A percentile compares a stretch with the other conserved stretches of the same genome.
Evolutionary conservation across 768 basidiomycete species (phyloP).

Genomic region (Erythrobasidium yunnanense): DNA sequence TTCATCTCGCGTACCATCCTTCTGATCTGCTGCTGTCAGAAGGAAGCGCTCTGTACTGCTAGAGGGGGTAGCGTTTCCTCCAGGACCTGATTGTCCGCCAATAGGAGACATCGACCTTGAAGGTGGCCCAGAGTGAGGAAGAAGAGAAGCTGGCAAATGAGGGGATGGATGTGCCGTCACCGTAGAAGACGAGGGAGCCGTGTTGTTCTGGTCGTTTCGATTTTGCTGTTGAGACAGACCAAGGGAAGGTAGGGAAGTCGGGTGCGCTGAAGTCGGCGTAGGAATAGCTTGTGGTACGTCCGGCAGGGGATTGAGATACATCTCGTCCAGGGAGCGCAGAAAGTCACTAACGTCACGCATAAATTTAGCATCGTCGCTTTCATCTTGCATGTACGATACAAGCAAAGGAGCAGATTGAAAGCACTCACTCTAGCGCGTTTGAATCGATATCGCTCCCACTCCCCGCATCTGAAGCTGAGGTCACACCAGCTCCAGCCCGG

Average conservation of each 20-base stretch:
- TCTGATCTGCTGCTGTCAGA: conserved; percentile 88
- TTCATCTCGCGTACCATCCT: conserved; percentile 77
- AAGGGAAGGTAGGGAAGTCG: background rate
- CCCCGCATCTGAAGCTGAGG: conserved; percentile 23
- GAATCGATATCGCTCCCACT: conserved; percentile 34
- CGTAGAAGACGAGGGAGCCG: background rate
- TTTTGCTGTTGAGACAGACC: background rate
- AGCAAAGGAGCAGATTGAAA: no score
- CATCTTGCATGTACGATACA: no score
- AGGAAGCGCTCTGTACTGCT: conserved; percentile 73
- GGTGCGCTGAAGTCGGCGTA: conserved; percentile 43
- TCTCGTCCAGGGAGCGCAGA: conserved; percentile 71
- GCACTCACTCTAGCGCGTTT: conserved; percentile 34
- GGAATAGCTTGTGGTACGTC: conserved; percentile 46
- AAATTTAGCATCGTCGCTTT: no score
- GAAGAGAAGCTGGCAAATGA: conserved; percentile 8
- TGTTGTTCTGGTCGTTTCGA: no score
- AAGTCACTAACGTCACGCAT: conserved; percentile 56
- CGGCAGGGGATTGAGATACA: conserved; percentile 57
- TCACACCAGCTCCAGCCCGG: no score
- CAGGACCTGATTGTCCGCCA: background rate
- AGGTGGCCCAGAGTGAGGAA: background rate
- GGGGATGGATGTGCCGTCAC: conserved; percentile 29
- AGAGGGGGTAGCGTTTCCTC: background rate
- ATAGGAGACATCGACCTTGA: conserved; percentile 14